Evolutionary conservation across 768 basidiomycete species (phyloP), one percentile per base, ranked within the genome.

Genomic region (Termitomyces sp.): DNA sequence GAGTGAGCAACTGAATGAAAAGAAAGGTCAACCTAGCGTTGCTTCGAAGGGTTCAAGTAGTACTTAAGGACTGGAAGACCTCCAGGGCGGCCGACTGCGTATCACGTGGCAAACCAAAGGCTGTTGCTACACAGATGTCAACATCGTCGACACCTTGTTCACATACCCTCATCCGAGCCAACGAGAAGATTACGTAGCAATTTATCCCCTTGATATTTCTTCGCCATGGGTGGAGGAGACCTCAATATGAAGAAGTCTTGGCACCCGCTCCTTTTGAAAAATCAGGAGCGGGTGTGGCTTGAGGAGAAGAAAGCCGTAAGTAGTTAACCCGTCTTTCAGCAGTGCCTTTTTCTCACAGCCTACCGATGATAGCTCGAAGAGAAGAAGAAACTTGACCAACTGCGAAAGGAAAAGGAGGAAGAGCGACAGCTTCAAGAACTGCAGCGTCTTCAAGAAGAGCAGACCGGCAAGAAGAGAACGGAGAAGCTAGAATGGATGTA

Each of bases 401-500:
- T 99, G 6, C 87, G 94, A 61, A 98, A 98, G 72, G 97, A 99
- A 75, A 91, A 93, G 67, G 96, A 97, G 68, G 97, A 99, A 69
- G 97, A 99, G 70, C 83, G 97, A 6, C 96, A 98, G 70, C 74
- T 99, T 1, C 95, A 96, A 65, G 97, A 99, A 66, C 84, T 99
- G 8, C 97, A 98, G 70, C 84, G 95, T 54, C 74, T 99, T 58
- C 96, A 98, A 72, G 95, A 96, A 71, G 91, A 92, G 64, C 86
- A 95, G 64, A 98, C 96, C 10, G 96, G 96, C 36, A 94, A 89
- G 79, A 97, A 95, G 75, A 79, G 92, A 63, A 85, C 89, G 54
- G 95, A 98, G 74, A 94, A 94, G 70, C 72, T 99, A 51, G 97
- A 99, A 71, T 99, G 97, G 97, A 96, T 99, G 93, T 99, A 98